A percentile compares a stretch with the other conserved stretches of the same genome.
These are phyloP conservation scores for Fraxinus albicans DNA, from an alignment of 305 asterid species.

Conservation along the genomic window DNA sequence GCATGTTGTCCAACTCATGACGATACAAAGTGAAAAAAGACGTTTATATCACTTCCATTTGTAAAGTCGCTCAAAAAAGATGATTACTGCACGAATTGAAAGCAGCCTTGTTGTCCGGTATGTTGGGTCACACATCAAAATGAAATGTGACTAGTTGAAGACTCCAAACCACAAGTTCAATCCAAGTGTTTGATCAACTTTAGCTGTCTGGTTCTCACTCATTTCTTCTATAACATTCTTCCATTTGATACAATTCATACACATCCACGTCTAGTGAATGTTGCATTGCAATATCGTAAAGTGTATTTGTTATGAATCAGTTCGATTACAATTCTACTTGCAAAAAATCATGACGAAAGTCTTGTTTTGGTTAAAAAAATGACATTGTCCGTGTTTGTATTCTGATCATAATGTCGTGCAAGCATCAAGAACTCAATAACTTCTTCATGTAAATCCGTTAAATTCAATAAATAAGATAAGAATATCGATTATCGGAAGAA, in stretches of 20 bases:
- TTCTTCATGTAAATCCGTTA: background rate
- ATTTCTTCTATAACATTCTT: background rate
- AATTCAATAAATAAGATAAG: background rate
- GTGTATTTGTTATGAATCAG: background rate
- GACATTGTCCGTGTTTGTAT: background rate
- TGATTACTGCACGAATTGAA: background rate
- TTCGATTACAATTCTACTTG: background rate
- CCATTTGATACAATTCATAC: background rate
- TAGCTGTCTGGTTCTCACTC: background rate
- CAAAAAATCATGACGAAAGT: background rate
- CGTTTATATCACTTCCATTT: background rate
- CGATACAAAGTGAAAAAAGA: background rate
- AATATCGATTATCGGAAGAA: background rate
- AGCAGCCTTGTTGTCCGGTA: background rate
- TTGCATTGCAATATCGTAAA: background rate
- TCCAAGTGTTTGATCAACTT: background rate
- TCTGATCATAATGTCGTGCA: background rate
- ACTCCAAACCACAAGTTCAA: background rate
- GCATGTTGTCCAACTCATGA: background rate
- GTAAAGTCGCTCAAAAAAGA: background rate
- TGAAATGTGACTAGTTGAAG: background rate
- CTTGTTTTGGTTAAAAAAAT: background rate
- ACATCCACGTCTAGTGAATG: background rate
- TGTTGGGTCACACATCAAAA: background rate
- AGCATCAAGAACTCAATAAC: background rate